phyloP scores from a whole-genome alignment of 345 rosid genomes.

The Garcia nutans region DNA sequence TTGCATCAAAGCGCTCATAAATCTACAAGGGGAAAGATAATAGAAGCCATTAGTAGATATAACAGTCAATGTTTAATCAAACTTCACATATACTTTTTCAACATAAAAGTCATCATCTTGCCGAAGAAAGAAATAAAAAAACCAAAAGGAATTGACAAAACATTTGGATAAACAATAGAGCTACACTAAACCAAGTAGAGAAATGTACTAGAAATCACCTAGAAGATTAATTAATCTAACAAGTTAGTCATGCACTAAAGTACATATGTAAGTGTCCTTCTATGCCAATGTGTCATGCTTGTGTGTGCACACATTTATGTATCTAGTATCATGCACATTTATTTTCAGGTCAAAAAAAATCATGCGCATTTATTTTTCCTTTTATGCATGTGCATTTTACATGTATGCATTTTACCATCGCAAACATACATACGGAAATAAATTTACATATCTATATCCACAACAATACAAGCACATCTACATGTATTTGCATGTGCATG shows the following conservation, averaged over 20 bases:
- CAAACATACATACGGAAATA: too few species aligned
- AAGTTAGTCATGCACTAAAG: background rate
- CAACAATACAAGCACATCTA: too few species aligned
- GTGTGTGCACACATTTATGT: too few species aligned
- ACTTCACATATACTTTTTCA: background rate
- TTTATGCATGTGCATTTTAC: too few species aligned
- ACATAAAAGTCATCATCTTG: background rate
- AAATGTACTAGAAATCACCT: background rate
- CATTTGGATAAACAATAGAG: background rate
- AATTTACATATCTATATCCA: too few species aligned
- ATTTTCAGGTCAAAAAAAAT: too few species aligned
- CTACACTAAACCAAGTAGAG: background rate
- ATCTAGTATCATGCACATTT: too few species aligned
- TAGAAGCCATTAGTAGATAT: conserved; percentile 19
- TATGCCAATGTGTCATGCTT: background rate
- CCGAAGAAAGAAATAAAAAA: background rate
- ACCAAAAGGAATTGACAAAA: too few species aligned
- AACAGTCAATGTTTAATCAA: background rate
- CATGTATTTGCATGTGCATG: too few species aligned
- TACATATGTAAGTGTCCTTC: background rate
- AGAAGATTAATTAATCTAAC: too few species aligned
- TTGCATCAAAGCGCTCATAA: conserved; percentile 72
- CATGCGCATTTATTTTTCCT: too few species aligned
- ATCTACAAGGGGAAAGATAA: conserved; percentile 47
- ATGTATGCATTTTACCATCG: too few species aligned